Base-by-base conservation (phyloP, 768 basidiomycete genomes). In the Kwoniella botswanensis region DNA sequence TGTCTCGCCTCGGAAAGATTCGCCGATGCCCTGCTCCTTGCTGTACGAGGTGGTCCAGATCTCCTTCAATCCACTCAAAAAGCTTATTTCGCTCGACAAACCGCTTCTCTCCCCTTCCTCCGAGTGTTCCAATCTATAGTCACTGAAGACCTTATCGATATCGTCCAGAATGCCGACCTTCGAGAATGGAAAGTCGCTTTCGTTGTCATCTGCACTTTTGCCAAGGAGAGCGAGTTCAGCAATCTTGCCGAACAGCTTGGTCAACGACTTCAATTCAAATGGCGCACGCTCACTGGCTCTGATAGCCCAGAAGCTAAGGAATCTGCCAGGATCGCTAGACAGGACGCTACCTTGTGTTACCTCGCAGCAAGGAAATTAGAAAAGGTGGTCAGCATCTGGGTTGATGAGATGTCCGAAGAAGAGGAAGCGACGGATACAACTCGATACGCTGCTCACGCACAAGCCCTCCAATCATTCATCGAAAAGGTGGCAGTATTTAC, bases 401-500 rank as follows among this genome's bases (percentile, higher is more conserved):
- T 88, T 56, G 93, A 94, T 74, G 94, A 98, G 85, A 85, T 96
- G 82, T 83, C 84, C 1, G 94, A 98, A 78, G 96, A 98, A 70
- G 94, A 97, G 84, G 86, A 84, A 55, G 57, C 71, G 11, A 79
- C 80, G 0, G 83, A 89, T 11, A 80, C 87, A 13, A 74, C 78
- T 10, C 64, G 70, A 60, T 83, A 83, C 65, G 74, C 82, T 11
- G 77, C 79, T 44, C 83, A 78, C 64, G 93, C 91, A 0, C 88
- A 90, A 29, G 93, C 94, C 2, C 85, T 99, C 53, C 96, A 98
- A 81, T 90, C 91, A 0, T 95, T 98, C 84, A 88, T 98, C 76
- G 97, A 98, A 85, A 98, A 98, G 84, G 94, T 98, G 24, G 90
- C 94, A 1, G 89, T 97, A 53, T 98, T 99, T 88, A 90, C 93